Conservation (phyloP, 495 filamentous ascomycete genomes). For the Antarctomyces pellizariae region DNA sequence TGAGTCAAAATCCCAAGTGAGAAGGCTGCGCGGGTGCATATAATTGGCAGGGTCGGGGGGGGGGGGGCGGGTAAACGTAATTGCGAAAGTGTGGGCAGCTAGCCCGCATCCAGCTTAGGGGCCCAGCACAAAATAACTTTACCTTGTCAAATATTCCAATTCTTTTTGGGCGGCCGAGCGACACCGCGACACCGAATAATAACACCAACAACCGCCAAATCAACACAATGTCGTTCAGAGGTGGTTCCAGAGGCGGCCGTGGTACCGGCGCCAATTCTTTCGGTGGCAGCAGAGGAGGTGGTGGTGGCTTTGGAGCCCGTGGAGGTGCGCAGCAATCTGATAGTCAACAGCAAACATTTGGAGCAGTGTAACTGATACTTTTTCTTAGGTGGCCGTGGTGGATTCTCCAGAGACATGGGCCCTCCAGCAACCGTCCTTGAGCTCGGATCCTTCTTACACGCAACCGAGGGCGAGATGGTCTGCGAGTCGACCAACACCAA, state of each 20-base stretch:
- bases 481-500: conserved; percentile 85
- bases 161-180: no score
- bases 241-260: conserved; percentile 11
- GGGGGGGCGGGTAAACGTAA: no score
- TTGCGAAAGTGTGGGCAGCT: no score
- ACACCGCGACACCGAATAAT: no score
- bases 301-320: conserved; percentile 26
- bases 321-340: conserved; percentile 17
- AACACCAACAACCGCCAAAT: conserved; percentile 1
- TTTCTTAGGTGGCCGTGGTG: conserved; percentile 25
- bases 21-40: no score
- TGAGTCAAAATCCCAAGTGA: no score
- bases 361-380: conserved; percentile 1
- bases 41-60: no score
- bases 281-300: conserved; percentile 22
- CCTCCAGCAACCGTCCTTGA: conserved; percentile 35
- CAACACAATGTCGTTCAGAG: conserved; percentile 12
- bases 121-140: no score
- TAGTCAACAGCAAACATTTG: background rate
- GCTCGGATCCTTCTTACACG: conserved; percentile 83
- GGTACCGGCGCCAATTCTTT: conserved; percentile 15
- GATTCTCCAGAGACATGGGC: conserved; percentile 28
- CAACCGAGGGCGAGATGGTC: conserved; percentile 89
- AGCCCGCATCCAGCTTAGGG: no score
- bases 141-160: no score